phyloP scores from a whole-genome alignment of 2,329 filamentous ascomycete genomes.

The Monilinia vaccinii-corymbosi region DNA sequence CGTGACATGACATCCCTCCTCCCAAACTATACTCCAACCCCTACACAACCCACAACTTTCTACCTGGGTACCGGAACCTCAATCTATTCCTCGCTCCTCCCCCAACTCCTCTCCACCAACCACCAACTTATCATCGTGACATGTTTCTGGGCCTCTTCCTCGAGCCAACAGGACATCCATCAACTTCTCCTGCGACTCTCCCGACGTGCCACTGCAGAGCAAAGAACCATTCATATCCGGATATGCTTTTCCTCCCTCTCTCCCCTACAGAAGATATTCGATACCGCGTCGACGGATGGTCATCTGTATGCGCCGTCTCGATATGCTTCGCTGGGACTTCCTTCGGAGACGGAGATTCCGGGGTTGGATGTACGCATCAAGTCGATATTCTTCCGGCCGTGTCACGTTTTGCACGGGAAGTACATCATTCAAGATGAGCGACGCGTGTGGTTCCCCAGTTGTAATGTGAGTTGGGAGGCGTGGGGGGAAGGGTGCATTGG shows the following conservation, averaged over 20 bases:
- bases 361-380: constrained; percentile 64
- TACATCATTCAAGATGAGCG: constrained; percentile 65
- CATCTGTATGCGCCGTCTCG: constrained; percentile 42
- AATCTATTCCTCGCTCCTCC: background rate
- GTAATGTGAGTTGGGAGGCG: constrained; percentile 79
- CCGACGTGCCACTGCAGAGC: constrained; percentile 30
- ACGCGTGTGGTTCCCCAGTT: constrained; percentile 63
- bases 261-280: constrained; percentile 64
- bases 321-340: constrained; percentile 59
- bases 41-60: constrained; percentile 2
- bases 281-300: constrained; percentile 54
- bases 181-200: constrained; percentile 45
- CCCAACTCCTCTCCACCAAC: background rate
- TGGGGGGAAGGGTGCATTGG: constrained; percentile 76
- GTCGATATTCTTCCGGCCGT: constrained; percentile 68
- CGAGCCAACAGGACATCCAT: constrained; percentile 46
- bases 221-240: constrained; percentile 35
- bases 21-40: background rate
- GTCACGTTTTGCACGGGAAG: constrained; percentile 85
- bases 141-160: constrained; percentile 70
- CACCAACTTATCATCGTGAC: constrained; percentile 54
- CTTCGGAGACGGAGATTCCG: constrained; percentile 40
- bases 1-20: background rate
- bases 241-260: constrained; percentile 72
- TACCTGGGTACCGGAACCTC: background rate